Base-by-base conservation (phyloP, 495 filamentous ascomycete genomes). In the Pyronema domesticum region DNA sequence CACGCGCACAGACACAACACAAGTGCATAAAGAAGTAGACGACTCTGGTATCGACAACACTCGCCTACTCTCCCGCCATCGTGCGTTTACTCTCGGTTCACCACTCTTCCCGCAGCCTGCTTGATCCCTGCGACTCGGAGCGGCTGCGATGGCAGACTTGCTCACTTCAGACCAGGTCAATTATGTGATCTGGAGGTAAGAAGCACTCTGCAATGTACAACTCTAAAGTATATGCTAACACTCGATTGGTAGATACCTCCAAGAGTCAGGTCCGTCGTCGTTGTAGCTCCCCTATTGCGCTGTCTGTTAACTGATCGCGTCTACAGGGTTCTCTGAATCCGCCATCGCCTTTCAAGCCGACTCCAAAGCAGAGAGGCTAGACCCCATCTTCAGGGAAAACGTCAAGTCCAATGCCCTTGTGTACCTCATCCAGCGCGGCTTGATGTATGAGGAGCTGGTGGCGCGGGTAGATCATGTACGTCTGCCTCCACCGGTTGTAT, bases 121-220 rank as follows among this genome's bases (percentile, higher is more conserved):
- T 47, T 47, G 45, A 10, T 14, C 45, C 45, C 17, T 19, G 45
- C 23, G 45, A 47, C 45, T 37, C 39, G 9, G 48, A 43, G 51
- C 19, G 51, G 60, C 60, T 64, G 57, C 57, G 51, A 64, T 64
- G 62, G 61, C 62, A 46, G 63, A 48, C 47, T 54, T 72, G 62
- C 77, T 98, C 64, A 83, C 85, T 69, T 89, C 87, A 57, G 80
- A 95, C 74, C 83, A 89, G 72, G 79, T 96, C 73, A 98, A 96
- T 77, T 96, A 89, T 75, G 75, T 98, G 72, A 85, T 98, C 74
- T 94, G 88, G 85, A 88, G 88, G 86, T 95, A 77, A 70, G 86
- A 77, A 57, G 51, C 23, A 30, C 23, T 30, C 50, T 57, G 46
- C 55, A 42, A 54, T 54, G 59, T 36, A 56, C 49, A 50, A 51